Evolutionary conservation across 2,329 filamentous ascomycete species (phyloP).

Genomic region (Colletotrichum orbiculare): DNA sequence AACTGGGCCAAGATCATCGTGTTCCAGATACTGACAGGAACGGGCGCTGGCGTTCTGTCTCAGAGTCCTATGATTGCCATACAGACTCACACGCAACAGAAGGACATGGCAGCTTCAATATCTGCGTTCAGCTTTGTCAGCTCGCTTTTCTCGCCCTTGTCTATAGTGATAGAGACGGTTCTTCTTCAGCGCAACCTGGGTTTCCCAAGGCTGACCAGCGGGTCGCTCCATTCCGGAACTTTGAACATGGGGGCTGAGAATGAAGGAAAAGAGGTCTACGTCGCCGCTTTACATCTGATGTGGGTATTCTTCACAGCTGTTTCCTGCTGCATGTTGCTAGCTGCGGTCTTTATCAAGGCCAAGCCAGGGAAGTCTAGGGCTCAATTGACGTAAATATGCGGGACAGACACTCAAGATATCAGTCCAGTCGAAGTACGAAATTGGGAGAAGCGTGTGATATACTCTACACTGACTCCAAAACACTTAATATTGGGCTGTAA

Average conservation of each 20-base stretch:
- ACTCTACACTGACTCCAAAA: too few species aligned
- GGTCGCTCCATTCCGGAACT: neutral
- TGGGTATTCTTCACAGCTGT: slow-evolving; percentile 22
- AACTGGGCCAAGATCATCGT: slow-evolving; percentile 60
- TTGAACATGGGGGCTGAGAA: neutral
- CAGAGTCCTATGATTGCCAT: slow-evolving; percentile 65
- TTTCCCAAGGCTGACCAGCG: slow-evolving; percentile 6
- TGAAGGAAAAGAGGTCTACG: neutral
- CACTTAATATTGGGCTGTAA: too few species aligned
- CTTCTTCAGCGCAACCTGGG: slow-evolving; percentile 59
- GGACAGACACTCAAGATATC: too few species aligned
- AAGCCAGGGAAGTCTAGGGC: neutral
- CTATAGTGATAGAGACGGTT: slow-evolving; percentile 68
- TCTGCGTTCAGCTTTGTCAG: slow-evolving; percentile 65
- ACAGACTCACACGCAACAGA: slow-evolving; percentile 59
- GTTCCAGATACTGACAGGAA: slow-evolving; percentile 61
- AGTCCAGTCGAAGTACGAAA: too few species aligned
- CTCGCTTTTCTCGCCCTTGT: slow-evolving; percentile 65
- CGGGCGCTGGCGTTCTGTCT: slow-evolving; percentile 64
- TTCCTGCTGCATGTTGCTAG: slow-evolving; percentile 9
- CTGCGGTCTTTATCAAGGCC: slow-evolving; percentile 23
- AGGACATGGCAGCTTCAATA: slow-evolving; percentile 65
- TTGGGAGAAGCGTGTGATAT: too few species aligned
- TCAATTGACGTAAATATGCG: neutral
- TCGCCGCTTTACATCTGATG: slow-evolving; percentile 21